These are phyloP conservation scores for Verticillium alfalfae DNA, from an alignment of 2,329 filamentous ascomycete species.

Conservation along the genomic window DNA sequence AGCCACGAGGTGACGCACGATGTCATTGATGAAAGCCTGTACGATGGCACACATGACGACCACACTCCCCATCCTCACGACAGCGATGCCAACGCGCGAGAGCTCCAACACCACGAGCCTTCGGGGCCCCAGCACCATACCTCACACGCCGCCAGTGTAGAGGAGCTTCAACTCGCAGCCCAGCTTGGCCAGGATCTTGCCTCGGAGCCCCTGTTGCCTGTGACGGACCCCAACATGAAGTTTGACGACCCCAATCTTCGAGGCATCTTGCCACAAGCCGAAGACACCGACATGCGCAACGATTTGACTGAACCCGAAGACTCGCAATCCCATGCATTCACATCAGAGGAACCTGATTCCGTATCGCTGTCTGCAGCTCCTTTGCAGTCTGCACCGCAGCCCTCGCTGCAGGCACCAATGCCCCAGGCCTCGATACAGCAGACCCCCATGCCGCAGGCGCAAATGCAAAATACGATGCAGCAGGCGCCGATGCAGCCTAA, in stretches of 20 bases:
- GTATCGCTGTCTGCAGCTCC: slow-evolving; percentile 17
- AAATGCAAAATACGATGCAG: background rate
- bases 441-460: slow-evolving; percentile 7
- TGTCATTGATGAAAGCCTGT: slow-evolving; percentile 2
- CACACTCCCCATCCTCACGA: background rate
- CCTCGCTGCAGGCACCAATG: slow-evolving; percentile 2
- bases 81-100: slow-evolving; percentile 14
- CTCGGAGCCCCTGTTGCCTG: slow-evolving; percentile 39
- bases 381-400: slow-evolving; percentile 22
- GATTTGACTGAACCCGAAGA: slow-evolving; percentile 17
- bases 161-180: slow-evolving; percentile 53
- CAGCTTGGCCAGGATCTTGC: slow-evolving; percentile 51
- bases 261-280: slow-evolving; percentile 37
- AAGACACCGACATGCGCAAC: slow-evolving; percentile 7
- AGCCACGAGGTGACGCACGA: background rate
- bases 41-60: slow-evolving; percentile 1
- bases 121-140: slow-evolving; percentile 34
- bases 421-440: slow-evolving; percentile 5
- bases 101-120: slow-evolving; percentile 23
- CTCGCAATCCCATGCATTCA: slow-evolving; percentile 23
- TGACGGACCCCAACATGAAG: slow-evolving; percentile 37
- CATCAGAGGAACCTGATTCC: slow-evolving; percentile 4
- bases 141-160: slow-evolving; percentile 35
- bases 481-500: background rate
- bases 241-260: slow-evolving; percentile 37